A percentile compares a stretch with the other conserved stretches of the same genome.
Conservation (phyloP, 2,329 filamentous ascomycete genomes). For the Chaetoscypha palmicola region DNA sequence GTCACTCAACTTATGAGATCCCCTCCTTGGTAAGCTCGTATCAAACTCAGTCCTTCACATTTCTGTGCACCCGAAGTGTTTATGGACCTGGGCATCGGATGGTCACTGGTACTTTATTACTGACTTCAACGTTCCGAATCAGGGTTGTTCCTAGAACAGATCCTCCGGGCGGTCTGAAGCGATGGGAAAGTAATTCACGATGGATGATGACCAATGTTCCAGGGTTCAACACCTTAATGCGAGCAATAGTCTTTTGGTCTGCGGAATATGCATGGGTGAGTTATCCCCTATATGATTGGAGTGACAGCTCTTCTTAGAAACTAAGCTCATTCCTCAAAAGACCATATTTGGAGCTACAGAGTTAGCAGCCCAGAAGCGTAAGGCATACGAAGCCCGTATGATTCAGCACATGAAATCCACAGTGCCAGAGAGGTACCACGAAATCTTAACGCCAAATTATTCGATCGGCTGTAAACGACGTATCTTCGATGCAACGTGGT, state of each 20-base stretch:
- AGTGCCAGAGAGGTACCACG: conserved; percentile 49
- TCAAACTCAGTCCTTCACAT: no score
- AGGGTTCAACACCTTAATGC: conserved; percentile 36
- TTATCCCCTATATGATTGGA: no score
- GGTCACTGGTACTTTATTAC: no score
- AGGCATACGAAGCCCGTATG: conserved; percentile 35
- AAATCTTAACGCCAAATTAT: conserved; percentile 51
- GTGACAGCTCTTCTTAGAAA: no score
- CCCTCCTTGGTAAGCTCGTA: conserved; percentile 53
- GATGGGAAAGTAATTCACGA: conserved; percentile 41
- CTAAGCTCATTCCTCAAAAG: no score
- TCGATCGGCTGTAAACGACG: conserved; percentile 50
- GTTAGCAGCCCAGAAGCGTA: conserved; percentile 35
- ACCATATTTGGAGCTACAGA: conserved; percentile 37
- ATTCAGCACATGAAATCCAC: conserved; percentile 40
- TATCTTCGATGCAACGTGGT: conserved; percentile 47
- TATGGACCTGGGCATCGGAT: no score
- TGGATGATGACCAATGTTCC: conserved; percentile 40
- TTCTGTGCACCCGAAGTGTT: no score
- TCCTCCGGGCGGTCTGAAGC: conserved; percentile 33
- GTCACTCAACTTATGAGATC: conserved; percentile 54
- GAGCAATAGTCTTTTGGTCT: conserved; percentile 35
- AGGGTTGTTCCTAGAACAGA: conserved; percentile 37
- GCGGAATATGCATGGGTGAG: conserved; percentile 31
- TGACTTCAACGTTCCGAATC: no score